A percentile compares a stretch with the other conserved stretches of the same genome.
Conservation (phyloP, 176 grass and related monocot species). For the Cocos nucifera region DNA sequence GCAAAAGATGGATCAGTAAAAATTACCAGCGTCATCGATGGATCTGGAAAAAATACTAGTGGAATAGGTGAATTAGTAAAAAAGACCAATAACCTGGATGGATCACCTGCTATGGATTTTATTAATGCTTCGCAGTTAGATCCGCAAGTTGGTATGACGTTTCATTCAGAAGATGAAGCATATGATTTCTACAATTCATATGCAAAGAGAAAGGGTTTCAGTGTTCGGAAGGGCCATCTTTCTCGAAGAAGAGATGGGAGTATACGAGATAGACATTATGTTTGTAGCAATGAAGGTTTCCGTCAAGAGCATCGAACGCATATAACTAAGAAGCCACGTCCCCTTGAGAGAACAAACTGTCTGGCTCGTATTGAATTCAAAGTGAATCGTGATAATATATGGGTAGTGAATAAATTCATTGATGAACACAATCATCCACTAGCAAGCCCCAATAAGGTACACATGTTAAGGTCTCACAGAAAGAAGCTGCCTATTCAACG, state of each 20-base stretch:
- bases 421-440: conserved; percentile 36
- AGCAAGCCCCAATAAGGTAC: conserved; percentile 27
- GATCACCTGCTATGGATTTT: too few species aligned
- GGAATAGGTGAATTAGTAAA: too few species aligned
- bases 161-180: conserved; percentile 34
- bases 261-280: conserved; percentile 30
- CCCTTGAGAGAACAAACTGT: conserved; percentile 36
- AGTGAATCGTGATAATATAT: conserved; percentile 27
- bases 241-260: conserved; percentile 39
- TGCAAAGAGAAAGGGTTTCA: conserved; percentile 36
- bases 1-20: too few species aligned
- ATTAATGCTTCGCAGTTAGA: neutral
- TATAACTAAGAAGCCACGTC: conserved; percentile 34
- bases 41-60: too few species aligned
- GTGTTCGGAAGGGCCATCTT: conserved; percentile 42
- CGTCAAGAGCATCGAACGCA: conserved; percentile 28
- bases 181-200: conserved; percentile 38
- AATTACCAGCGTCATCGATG: too few species aligned
- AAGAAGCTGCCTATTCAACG: conserved; percentile 25
- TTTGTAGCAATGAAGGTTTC: conserved; percentile 39
- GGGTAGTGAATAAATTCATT: conserved; percentile 30
- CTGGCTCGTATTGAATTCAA: conserved; percentile 36
- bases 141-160: conserved; percentile 29
- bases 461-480: conserved; percentile 36
- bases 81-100: too few species aligned